Evolutionary conservation across 805 yeast genomes (phyloP).

Genomic region (Kluyveromyces dobzhanskii): DNA sequence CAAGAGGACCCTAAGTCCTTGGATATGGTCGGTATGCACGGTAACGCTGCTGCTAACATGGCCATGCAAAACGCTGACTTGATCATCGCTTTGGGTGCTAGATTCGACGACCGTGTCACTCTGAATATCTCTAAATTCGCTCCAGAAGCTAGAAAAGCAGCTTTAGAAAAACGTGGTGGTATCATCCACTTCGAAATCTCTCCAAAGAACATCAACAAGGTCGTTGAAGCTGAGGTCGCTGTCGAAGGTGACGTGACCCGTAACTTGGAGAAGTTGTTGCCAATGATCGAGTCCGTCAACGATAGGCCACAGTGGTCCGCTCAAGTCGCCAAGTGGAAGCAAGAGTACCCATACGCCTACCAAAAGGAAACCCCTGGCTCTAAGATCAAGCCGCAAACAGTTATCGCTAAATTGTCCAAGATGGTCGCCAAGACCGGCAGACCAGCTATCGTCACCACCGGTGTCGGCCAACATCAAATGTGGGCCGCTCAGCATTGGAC

Average conservation of each 20-base stretch:
- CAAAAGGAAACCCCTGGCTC: slow-evolving; percentile 73
- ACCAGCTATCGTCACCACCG: slow-evolving; percentile 87
- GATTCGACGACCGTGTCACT: slow-evolving; percentile 98
- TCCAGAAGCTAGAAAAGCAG: slow-evolving; percentile 87
- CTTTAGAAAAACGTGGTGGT: slow-evolving; percentile 85
- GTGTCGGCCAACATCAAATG: slow-evolving; percentile 99
- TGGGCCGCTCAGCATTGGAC: slow-evolving; percentile 99
- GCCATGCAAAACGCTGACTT: slow-evolving; percentile 93
- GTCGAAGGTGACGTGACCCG: slow-evolving; percentile 90
- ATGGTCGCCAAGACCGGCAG: slow-evolving; percentile 49
- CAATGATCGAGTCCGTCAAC: slow-evolving; percentile 54
- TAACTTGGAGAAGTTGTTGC: slow-evolving; percentile 66
- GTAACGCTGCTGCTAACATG: slow-evolving; percentile 87
- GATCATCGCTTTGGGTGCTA: slow-evolving; percentile 90
- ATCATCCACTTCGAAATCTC: slow-evolving; percentile 92
- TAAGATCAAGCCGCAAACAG: slow-evolving; percentile 86
- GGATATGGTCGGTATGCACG: slow-evolving; percentile 99
- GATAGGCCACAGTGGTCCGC: slow-evolving; percentile 76
- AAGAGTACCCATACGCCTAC: slow-evolving; percentile 77
- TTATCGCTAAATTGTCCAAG: slow-evolving; percentile 67
- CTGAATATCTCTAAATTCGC: slow-evolving; percentile 81
- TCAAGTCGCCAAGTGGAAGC: slow-evolving; percentile 73
- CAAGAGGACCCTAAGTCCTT: slow-evolving; percentile 84
- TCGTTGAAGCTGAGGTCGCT: slow-evolving; percentile 92
- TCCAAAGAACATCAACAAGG: slow-evolving; percentile 96